Conservation (phyloP, 164 flowering plant species). For the Paratinospora sagittata region DNA sequence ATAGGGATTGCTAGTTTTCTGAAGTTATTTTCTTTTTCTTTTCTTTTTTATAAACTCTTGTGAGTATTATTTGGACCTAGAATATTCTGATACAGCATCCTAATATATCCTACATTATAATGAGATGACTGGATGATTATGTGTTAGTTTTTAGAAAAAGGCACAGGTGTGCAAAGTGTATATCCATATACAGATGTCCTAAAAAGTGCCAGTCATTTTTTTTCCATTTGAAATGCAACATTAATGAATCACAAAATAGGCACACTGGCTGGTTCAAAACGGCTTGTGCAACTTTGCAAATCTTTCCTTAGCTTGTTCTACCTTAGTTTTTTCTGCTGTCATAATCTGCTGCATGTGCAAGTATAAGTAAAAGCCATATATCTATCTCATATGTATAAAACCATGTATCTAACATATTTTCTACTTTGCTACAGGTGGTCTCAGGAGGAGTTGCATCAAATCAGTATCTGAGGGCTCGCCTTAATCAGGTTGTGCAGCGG, state of each 20-base stretch:
- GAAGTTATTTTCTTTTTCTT: background rate
- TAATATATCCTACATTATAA: background rate
- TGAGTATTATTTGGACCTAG: background rate
- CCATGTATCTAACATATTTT: background rate
- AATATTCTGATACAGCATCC: background rate
- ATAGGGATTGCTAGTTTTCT: background rate
- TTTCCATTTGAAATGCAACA: background rate
- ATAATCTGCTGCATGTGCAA: background rate
- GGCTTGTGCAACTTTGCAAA: background rate
- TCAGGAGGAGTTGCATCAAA: constrained; percentile 99
- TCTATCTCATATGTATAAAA: too few relatives aligned
- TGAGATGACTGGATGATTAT: background rate
- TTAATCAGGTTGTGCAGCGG: constrained; percentile 50
- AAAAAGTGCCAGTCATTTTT: background rate
- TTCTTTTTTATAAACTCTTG: background rate
- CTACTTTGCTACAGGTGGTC: constrained; percentile 50
- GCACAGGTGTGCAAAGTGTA: background rate
- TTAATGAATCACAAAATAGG: background rate
- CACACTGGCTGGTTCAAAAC: background rate
- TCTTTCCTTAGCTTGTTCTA: background rate
- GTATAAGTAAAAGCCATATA: background rate
- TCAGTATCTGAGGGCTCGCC: constrained; percentile 71
- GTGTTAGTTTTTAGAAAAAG: background rate
- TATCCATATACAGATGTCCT: background rate
- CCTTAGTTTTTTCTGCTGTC: background rate